phyloP scores from a whole-genome alignment of 2,329 filamentous ascomycete genomes.

The Alternaria sp. region DNA sequence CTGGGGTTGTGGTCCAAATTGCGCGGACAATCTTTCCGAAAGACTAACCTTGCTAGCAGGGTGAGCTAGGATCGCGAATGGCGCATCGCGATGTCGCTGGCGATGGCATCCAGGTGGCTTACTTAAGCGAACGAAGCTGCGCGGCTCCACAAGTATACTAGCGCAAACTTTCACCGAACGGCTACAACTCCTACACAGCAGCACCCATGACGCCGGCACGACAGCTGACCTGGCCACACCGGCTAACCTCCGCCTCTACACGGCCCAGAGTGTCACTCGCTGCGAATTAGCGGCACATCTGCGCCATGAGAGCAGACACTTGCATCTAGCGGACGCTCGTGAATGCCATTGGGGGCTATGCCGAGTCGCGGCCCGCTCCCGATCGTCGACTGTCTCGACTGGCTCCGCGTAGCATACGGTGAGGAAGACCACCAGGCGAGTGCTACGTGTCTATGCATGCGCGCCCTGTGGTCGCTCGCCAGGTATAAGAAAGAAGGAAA shows the following conservation, averaged over 20 bases:
- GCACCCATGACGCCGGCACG: slow-evolving; percentile 6
- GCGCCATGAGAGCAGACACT: background rate
- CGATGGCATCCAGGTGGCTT: background rate
- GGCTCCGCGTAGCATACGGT: slow-evolving; percentile 12
- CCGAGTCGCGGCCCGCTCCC: slow-evolving; percentile 16
- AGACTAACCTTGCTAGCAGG: background rate
- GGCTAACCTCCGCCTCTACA: slow-evolving; percentile 1
- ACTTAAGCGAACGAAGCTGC: slow-evolving; percentile 2
- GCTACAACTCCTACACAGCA: slow-evolving; percentile 6
- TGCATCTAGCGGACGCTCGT: background rate
- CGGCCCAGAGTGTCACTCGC: slow-evolving; percentile 1
- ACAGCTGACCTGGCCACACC: slow-evolving; percentile 4
- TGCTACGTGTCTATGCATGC: slow-evolving; percentile 26
- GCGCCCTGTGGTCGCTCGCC: background rate
- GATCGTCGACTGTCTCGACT: slow-evolving; percentile 6
- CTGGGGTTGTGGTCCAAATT: background rate
- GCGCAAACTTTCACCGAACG: slow-evolving; percentile 12
- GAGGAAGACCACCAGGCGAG: slow-evolving; percentile 6
- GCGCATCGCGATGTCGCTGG: slow-evolving; percentile 1
- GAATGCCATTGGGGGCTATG: slow-evolving; percentile 11
- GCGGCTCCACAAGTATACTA: slow-evolving; percentile 5
- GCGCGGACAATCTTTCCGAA: background rate
- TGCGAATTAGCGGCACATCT: background rate
- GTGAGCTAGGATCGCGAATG: background rate
- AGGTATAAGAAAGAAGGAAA: slow-evolving; percentile 5